A percentile compares a stretch with the other conserved stretches of the same genome.
Evolutionary conservation across 2,329 filamentous ascomycete genomes (phyloP).

Genomic region (Oidium heveae): DNA sequence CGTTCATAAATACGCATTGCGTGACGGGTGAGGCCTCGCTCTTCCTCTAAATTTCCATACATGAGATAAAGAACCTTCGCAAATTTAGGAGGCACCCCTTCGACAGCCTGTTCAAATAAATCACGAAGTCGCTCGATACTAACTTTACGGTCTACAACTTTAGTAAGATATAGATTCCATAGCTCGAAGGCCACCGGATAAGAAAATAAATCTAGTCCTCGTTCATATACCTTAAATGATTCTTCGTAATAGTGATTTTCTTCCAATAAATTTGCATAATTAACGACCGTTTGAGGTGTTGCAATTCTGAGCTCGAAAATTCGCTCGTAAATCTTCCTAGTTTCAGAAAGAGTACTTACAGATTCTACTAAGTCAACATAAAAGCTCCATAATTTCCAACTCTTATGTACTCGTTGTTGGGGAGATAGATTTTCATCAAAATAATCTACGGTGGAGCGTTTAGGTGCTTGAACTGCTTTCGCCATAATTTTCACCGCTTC

Average conservation of each 20-base stretch:
- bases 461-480: conserved; percentile 89
- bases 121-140: conserved; percentile 83
- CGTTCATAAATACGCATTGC: conserved; percentile 99
- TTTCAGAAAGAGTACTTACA: conserved; percentile 74
- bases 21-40: conserved; percentile 76
- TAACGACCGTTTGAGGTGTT: conserved; percentile 93
- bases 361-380: conserved; percentile 96
- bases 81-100: conserved; percentile 84
- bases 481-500: conserved; percentile 88
- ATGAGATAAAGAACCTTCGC: conserved; percentile 91
- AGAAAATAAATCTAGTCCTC: conserved; percentile 90
- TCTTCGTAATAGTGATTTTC: conserved; percentile 92
- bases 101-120: conserved; percentile 88
- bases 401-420: conserved; percentile 93
- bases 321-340: conserved; percentile 78
- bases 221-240: conserved; percentile 92
- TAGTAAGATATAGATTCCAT: conserved; percentile 95
- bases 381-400: conserved; percentile 98
- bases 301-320: conserved; percentile 97
- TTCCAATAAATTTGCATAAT: conserved; percentile 87
- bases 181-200: conserved; percentile 96
- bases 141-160: conserved; percentile 89
- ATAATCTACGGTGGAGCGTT: conserved; percentile 94
- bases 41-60: conserved; percentile 95
- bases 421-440: conserved; percentile 87